Evolutionary conservation across 352 stramenopile species (phyloP), one percentile per base, ranked within the genome.

Genomic region (Albugo candida): DNA sequence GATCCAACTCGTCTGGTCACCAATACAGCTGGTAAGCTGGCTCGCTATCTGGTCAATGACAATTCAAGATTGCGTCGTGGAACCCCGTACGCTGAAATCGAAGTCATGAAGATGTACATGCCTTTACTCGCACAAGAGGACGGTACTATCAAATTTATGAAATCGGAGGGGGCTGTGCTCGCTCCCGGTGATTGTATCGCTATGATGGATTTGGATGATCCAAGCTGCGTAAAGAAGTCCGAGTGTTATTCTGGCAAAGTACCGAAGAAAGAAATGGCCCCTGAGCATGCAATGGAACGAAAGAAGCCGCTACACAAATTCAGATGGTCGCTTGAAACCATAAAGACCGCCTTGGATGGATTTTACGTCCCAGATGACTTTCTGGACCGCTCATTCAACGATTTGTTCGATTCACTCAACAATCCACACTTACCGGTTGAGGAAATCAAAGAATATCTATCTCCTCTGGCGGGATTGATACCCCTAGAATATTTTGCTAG

Each of bases 41-140:
- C 96, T n/a, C 94, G 97, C 38, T 98, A 97, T 62, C 71, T 99
- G n/a, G 93, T 99, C 20, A 70, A 94, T 27, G 92, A 99, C 57
- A 94, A 95, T 18, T 74, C 91, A 16, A 83, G 88, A 10, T 63
- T 92, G 27, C 74, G 74, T 60, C 75, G 77, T 37, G 76, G 74
- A 35, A 89, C 84, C 67, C 76, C 79, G 51, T 92, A 84, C 56
- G 79, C 77, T 35, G 79, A 92, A 55, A 83, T 92, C 13, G 79
- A 92, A 53, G 96, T 99, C n/a, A 99, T 99, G 95, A 99, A 99
- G 76, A 99, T 99, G 96, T 99, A 99, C 75, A 98, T 99, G 94
- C 95, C 94, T 18, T 73, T 99, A 36, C 83, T 96, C 51, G 96
- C 96, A 0, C 92, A 92, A 19, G 96, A 99, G 66, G 74, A 72